phyloP scores from a whole-genome alignment of 129 eudicot genomes.

The Artemisia tridentata region DNA sequence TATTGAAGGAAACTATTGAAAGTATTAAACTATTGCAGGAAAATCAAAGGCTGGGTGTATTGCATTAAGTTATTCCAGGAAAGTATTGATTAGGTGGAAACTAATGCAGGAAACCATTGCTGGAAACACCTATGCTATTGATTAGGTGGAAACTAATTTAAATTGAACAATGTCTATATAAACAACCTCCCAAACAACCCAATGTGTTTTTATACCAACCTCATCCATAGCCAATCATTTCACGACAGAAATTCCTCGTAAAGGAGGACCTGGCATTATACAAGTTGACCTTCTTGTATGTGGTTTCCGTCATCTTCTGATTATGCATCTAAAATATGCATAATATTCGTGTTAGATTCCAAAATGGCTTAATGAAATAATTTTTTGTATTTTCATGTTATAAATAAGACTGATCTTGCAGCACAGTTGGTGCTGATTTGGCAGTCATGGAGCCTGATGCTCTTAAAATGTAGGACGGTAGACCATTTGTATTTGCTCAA shows the following conservation, averaged over 20 bases:
- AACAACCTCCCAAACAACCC: no score
- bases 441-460: slow-evolving; percentile 93
- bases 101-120: no score
- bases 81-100: no score
- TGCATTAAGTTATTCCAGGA: no score
- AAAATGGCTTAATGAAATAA: background rate
- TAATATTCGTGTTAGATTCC: background rate
- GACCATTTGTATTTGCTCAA: slow-evolving; percentile 98
- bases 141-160: no score
- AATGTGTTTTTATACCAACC: no score
- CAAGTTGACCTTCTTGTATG: slow-evolving; percentile 97
- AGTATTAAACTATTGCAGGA: no score
- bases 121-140: no score
- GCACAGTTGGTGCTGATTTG: slow-evolving; percentile 92
- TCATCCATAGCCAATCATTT: no score
- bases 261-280: slow-evolving; percentile 99
- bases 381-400: slow-evolving; percentile 47
- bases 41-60: no score
- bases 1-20: no score
- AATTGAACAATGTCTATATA: no score
- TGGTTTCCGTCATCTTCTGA: slow-evolving; percentile 5
- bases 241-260: slow-evolving; percentile 64
- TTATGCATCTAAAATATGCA: background rate
- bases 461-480: slow-evolving; percentile 94
- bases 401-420: slow-evolving; percentile 95